Base-by-base conservation (phyloP, 129 eudicot species). In the Lonicera japonica region DNA sequence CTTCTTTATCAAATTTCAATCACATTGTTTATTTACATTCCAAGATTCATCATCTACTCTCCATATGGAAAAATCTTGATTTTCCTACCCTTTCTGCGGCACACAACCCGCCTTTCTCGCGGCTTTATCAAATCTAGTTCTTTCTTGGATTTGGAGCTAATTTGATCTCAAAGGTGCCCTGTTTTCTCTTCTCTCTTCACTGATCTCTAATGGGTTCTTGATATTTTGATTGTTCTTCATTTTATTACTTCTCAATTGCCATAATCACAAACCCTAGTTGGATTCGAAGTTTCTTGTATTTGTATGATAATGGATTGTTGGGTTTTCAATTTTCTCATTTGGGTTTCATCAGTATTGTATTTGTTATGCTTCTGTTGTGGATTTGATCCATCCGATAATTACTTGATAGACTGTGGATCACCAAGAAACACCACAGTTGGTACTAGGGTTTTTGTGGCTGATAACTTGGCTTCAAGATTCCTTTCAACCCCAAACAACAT, bases 371-470 rank as follows among this genome's bases (percentile, higher is more conserved):
- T 64, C 62, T 67, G 52, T 64, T 67, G 69, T 16, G 89, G 83
- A 64, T 78, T 75, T 46, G 52, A 41, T 68, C 89, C 95, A 21
- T 74, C 75, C 36, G 95, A 91, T 69, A n/a, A 52, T 45, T 83
- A 76, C 68, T 76, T 80, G 25, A 64, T 91, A 22, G 80, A 84
- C 63, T 91, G 97, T 78, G 97, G 97, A 65, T 87, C 97, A 46
- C 45, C 83, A 0, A 68, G 50, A 54, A 86, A 91, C 54, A 56
- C 82, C n/a, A 72, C 73, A 0, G 53, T 91, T 25, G 89, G 90
- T 17, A 61, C 25, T 41, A 73, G 83, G 4, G 82, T 84, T 0
- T 91, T 65, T 34, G n/a, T 82, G 22, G 79, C 95, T 46, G 97
- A 91, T 87, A 77, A 50, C 60, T 83, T 86, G 34, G 81, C 94